phyloP scores from a whole-genome alignment of 2,329 filamentous ascomycete species.

The Acephala macrosclerotiorum region DNA sequence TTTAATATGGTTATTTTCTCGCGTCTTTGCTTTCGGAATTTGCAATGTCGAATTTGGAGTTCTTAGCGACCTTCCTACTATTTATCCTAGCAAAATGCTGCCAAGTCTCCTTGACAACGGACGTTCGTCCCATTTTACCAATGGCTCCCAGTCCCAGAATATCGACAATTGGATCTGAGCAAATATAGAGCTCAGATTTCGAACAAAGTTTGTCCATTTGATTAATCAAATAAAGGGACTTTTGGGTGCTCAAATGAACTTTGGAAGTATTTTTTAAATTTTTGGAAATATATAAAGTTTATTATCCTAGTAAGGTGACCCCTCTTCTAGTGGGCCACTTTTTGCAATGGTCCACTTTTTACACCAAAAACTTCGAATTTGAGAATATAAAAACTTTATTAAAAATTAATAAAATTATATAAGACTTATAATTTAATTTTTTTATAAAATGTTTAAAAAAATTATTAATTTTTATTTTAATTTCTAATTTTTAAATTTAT shows the following conservation, averaged over 20 bases:
- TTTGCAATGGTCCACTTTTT: no score
- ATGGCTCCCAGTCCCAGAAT: not conserved
- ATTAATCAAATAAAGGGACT: not conserved
- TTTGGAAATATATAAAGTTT: no score
- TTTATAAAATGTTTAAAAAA: no score
- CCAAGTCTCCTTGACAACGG: not conserved
- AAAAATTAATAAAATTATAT: no score
- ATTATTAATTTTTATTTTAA: no score
- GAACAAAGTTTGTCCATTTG: not conserved
- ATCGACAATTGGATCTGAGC: not conserved
- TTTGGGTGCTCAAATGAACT: not conserved
- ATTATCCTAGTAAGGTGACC: no score
- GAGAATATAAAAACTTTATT: no score
- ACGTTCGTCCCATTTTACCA: not conserved
- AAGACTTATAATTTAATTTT: no score
- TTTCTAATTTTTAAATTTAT: no score
- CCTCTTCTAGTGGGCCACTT: no score
- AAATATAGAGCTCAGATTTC: not conserved
- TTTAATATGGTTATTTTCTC: not conserved
- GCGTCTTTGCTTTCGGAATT: not conserved
- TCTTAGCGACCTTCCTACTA: not conserved
- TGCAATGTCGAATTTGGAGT: not conserved
- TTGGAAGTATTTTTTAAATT: not conserved
- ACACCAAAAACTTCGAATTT: no score
- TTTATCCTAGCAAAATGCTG: not conserved